These are phyloP conservation scores for Xylaria hypoxylon DNA, from an alignment of 2,329 filamentous ascomycete species.

Conservation along the genomic window DNA sequence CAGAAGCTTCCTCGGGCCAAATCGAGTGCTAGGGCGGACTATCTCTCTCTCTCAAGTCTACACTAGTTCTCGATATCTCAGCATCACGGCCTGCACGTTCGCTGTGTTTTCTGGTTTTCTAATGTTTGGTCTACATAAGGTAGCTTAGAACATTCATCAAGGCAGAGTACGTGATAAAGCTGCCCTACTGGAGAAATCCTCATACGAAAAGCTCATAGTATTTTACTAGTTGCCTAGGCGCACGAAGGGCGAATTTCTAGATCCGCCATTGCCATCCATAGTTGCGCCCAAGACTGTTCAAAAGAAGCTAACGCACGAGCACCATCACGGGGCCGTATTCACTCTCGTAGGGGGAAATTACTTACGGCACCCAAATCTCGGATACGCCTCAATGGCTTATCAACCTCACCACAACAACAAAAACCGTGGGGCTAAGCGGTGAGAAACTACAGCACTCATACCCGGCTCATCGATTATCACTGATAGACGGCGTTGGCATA, in stretches of 20 bases:
- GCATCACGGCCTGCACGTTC: too few relatives aligned
- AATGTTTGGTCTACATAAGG: too few relatives aligned
- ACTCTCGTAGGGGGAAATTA: neutral
- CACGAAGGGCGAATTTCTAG: neutral
- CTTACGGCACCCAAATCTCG: neutral
- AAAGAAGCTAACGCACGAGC: neutral
- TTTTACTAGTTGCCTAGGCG: neutral
- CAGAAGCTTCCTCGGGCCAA: neutral
- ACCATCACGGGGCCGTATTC: neutral
- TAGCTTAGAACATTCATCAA: neutral
- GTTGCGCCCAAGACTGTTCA: neutral
- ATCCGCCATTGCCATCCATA: neutral
- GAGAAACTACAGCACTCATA: neutral
- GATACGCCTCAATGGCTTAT: neutral
- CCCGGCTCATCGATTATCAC: neutral
- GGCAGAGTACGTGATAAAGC: neutral
- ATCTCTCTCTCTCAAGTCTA: too few relatives aligned
- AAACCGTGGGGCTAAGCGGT: neutral
- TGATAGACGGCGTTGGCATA: neutral
- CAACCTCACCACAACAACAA: neutral
- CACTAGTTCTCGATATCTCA: too few relatives aligned
- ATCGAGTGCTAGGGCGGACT: neutral
- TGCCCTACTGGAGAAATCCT: neutral
- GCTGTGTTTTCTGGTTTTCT: neutral
- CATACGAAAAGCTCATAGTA: neutral